Percentiles rank a stretch among this genome's conserved stretches.
phyloP scores from a whole-genome alignment of 2,329 filamentous ascomycete species.

The Diaporthe caulivora region DNA sequence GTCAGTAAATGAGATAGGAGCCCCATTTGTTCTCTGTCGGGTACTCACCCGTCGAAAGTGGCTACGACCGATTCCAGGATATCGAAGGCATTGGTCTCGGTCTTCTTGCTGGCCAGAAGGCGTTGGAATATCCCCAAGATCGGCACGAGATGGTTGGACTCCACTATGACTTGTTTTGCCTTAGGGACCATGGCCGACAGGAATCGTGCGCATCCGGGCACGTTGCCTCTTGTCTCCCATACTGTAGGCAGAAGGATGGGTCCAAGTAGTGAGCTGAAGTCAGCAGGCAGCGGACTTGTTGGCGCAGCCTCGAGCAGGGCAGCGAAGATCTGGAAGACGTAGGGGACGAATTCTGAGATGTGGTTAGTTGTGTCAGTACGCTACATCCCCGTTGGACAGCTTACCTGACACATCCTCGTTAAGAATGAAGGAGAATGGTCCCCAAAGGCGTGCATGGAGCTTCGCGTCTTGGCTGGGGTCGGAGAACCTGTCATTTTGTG shows the following conservation, averaged over 20 bases:
- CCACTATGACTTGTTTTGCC: constrained; percentile 78
- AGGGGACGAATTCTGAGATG: constrained; percentile 86
- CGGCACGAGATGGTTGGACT: constrained; percentile 85
- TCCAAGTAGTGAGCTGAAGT: constrained; percentile 83
- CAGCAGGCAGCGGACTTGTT: constrained; percentile 79
- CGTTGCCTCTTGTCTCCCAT: constrained; percentile 94
- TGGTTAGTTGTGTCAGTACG: constrained; percentile 46
- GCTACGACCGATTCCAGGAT: constrained; percentile 85
- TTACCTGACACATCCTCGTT: constrained; percentile 83
- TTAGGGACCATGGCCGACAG: constrained; percentile 87
- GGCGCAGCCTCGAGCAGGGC: constrained; percentile 90
- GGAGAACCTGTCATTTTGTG: constrained; percentile 68
- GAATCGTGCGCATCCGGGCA: constrained; percentile 89
- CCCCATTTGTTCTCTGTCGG: neutral
- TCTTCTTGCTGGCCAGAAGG: constrained; percentile 83
- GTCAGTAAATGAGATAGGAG: constrained; percentile 4
- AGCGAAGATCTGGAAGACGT: constrained; percentile 95
- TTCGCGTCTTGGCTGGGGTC: constrained; percentile 74
- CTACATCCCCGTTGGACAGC: constrained; percentile 37
- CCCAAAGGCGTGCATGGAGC: constrained; percentile 85
- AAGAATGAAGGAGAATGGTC: constrained; percentile 84
- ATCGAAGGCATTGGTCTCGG: constrained; percentile 90
- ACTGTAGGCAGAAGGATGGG: constrained; percentile 84
- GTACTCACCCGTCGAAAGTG: constrained; percentile 77
- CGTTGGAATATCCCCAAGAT: constrained; percentile 97